Conservation (phyloP, 148 eudicot genomes). For the Cornus controversa region DNA sequence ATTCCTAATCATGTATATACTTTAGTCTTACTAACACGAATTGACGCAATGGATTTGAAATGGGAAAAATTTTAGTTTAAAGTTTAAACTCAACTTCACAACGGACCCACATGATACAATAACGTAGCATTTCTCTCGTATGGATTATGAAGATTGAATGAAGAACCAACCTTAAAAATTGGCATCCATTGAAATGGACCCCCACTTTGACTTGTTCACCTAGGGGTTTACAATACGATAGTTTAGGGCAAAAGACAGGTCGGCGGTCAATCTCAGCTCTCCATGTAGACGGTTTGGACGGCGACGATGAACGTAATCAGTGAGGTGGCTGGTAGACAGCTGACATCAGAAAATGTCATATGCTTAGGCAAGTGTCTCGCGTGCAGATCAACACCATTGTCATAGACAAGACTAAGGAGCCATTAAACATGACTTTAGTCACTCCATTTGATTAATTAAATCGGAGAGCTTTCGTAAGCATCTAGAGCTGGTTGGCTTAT, state of each 20-base stretch:
- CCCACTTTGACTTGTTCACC: too few relatives aligned
- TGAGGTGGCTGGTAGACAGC: neutral
- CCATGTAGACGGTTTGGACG: neutral
- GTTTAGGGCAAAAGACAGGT: neutral
- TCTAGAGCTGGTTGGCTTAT: slow-evolving; percentile 17
- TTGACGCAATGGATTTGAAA: too few relatives aligned
- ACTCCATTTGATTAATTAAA: neutral
- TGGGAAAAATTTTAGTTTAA: too few relatives aligned
- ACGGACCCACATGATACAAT: too few relatives aligned
- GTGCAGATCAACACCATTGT: slow-evolving; percentile 10
- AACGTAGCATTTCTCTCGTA: too few relatives aligned
- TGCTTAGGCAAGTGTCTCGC: slow-evolving; percentile 22
- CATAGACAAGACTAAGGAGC: slow-evolving; percentile 3
- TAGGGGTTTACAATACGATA: too few relatives aligned
- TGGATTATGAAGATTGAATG: too few relatives aligned
- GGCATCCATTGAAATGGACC: too few relatives aligned
- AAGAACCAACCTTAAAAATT: too few relatives aligned
- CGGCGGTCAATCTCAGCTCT: slow-evolving; percentile 5
- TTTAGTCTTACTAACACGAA: too few relatives aligned
- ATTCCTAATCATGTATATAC: too few relatives aligned
- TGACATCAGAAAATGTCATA: slow-evolving; percentile 2
- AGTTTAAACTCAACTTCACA: too few relatives aligned
- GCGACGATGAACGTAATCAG: neutral
- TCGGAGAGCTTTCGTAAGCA: slow-evolving; percentile 10
- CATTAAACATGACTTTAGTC: slow-evolving; percentile 6